Percentiles rank a stretch among this genome's conserved stretches.
phyloP scores from a whole-genome alignment of 495 filamentous ascomycete genomes.

The Tuber aestivum region DNA sequence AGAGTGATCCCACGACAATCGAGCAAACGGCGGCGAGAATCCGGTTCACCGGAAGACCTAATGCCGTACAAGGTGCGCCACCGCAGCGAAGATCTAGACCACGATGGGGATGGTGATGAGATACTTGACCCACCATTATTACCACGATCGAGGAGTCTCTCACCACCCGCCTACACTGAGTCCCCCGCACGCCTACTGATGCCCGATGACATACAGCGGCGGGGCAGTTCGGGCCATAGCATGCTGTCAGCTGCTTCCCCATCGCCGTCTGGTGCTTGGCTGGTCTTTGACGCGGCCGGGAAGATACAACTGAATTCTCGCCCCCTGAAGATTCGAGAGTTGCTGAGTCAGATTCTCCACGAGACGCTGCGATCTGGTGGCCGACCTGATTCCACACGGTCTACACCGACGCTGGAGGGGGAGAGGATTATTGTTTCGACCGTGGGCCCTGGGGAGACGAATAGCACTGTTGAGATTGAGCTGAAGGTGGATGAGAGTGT shows the following conservation, averaged over 20 bases:
- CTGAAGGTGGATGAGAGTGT: slow-evolving; percentile 61
- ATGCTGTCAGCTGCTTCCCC: slow-evolving; percentile 20
- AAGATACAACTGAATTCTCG: slow-evolving; percentile 45
- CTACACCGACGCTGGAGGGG: slow-evolving; percentile 55
- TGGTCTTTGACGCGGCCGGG: slow-evolving; percentile 38
- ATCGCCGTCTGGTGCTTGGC: slow-evolving; percentile 25
- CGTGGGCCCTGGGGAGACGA: slow-evolving; percentile 54
- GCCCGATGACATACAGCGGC: slow-evolving; percentile 22
- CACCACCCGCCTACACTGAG: not conserved
- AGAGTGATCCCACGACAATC: slow-evolving; percentile 12
- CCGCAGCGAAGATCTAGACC: slow-evolving; percentile 22
- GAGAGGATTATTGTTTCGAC: slow-evolving; percentile 63
- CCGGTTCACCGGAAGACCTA: slow-evolving; percentile 24
- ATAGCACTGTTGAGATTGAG: slow-evolving; percentile 58
- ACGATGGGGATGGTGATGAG: slow-evolving; percentile 25
- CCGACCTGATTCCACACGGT: slow-evolving; percentile 62
- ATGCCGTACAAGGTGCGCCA: slow-evolving; percentile 30
- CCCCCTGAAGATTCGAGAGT: slow-evolving; percentile 58
- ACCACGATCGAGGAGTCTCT: slow-evolving; percentile 25
- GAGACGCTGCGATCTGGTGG: slow-evolving; percentile 67
- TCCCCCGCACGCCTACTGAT: slow-evolving; percentile 7
- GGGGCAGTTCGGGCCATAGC: slow-evolving; percentile 15
- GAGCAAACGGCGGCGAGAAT: slow-evolving; percentile 31
- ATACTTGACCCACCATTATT: slow-evolving; percentile 24
- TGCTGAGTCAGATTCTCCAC: slow-evolving; percentile 62